These are phyloP conservation scores for Graphium sp. DNA, from an alignment of 2,329 filamentous ascomycete species.

Conservation along the genomic window DNA sequence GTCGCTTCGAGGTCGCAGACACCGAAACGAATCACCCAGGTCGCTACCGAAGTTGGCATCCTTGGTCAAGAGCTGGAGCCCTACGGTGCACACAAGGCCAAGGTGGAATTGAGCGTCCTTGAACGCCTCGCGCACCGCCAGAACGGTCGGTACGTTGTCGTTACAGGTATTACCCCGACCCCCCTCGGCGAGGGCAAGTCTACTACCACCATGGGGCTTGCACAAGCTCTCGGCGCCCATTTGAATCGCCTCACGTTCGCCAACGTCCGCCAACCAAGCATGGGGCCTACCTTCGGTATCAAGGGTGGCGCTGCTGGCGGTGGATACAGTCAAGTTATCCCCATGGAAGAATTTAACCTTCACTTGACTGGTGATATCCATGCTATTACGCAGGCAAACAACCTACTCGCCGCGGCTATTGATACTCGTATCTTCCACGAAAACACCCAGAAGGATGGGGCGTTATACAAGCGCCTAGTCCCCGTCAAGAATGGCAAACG, in stretches of 20 bases:
- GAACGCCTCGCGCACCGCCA: slow-evolving; percentile 73
- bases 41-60: slow-evolving; percentile 81
- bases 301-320: slow-evolving; percentile 95
- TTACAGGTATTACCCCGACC: slow-evolving; percentile 92
- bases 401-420: slow-evolving; percentile 86
- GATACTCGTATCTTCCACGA: slow-evolving; percentile 99
- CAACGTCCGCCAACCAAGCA: slow-evolving; percentile 91
- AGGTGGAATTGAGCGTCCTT: slow-evolving; percentile 71
- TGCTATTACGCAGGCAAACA: slow-evolving; percentile 93
- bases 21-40: slow-evolving; percentile 76
- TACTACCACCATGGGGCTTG: slow-evolving; percentile 89
- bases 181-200: slow-evolving; percentile 96
- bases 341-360: slow-evolving; percentile 99
- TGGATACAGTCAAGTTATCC: slow-evolving; percentile 97
- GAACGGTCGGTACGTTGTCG: slow-evolving; percentile 80
- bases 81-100: slow-evolving; percentile 90
- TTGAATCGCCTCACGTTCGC: slow-evolving; percentile 80
- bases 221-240: slow-evolving; percentile 82
- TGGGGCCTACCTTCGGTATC: slow-evolving; percentile 96
- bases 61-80: slow-evolving; percentile 79
- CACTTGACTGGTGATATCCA: slow-evolving; percentile 97
- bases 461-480: slow-evolving; percentile 76
- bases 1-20: slow-evolving; percentile 75
- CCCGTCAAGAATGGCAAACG: slow-evolving; percentile 82
- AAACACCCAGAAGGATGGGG: slow-evolving; percentile 77